A percentile compares a stretch with the other conserved stretches of the same genome.
phyloP scores from a whole-genome alignment of 805 yeast genomes.

The Barnettozyma populi region DNA sequence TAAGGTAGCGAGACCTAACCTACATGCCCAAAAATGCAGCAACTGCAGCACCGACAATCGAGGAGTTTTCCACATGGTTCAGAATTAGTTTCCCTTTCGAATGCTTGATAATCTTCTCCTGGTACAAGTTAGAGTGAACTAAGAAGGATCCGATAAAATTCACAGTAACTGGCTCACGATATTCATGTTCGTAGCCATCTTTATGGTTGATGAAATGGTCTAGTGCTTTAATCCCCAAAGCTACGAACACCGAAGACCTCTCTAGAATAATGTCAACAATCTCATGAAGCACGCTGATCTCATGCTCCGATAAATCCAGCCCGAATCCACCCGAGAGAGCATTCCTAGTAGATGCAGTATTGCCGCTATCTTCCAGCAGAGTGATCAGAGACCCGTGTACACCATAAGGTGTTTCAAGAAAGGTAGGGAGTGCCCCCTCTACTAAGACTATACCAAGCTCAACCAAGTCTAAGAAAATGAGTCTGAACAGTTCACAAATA shows the following conservation, averaged over 20 bases:
- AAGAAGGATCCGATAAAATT: constrained; percentile 51
- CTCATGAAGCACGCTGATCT: constrained; percentile 26
- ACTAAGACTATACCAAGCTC: not conserved
- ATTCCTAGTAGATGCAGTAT: not conserved
- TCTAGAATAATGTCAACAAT: constrained; percentile 34
- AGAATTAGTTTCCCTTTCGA: constrained; percentile 31
- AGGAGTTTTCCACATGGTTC: constrained; percentile 38
- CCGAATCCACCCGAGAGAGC: not conserved
- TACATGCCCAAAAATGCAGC: constrained; percentile 30
- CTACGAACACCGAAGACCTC: constrained; percentile 28
- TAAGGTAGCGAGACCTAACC: too few relatives aligned
- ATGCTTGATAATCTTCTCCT: constrained; percentile 24
- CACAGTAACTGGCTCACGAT: constrained; percentile 18
- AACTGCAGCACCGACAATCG: constrained; percentile 50
- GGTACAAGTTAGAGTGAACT: constrained; percentile 32
- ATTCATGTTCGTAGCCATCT: not conserved
- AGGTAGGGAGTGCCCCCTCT: constrained; percentile 1
- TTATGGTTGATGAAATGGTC: not conserved
- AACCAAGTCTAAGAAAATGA: constrained; percentile 32
- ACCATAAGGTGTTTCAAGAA: not conserved
- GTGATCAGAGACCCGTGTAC: constrained; percentile 15
- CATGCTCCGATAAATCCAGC: not conserved
- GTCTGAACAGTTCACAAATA: constrained; percentile 46
- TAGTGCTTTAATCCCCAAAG: constrained; percentile 12
- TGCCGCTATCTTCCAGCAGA: not conserved